Percentiles rank a stretch among this genome's conserved stretches.
Conservation (phyloP, 148 eudicot species). For the Amaranthus hypochondriacus region DNA sequence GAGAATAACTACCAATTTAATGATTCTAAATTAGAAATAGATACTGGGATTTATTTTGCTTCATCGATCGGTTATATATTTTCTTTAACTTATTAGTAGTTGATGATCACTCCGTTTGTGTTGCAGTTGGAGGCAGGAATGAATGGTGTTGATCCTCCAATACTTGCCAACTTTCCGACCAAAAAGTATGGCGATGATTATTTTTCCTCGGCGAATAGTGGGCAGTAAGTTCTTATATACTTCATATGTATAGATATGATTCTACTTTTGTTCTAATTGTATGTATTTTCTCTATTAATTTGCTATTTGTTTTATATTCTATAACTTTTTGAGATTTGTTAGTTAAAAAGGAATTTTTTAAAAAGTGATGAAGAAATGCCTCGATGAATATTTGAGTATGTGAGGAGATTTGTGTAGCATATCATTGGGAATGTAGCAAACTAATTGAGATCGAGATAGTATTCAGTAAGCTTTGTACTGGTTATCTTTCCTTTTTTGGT, state of each 20-base stretch:
- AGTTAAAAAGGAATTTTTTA: too few relatives aligned
- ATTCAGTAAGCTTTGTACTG: too few relatives aligned
- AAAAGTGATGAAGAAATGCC: too few relatives aligned
- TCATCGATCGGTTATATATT: neutral
- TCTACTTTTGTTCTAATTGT: neutral
- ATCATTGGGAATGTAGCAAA: too few relatives aligned
- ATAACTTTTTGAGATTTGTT: too few relatives aligned
- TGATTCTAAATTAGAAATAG: too few relatives aligned
- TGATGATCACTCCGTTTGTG: neutral
- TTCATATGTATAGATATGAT: neutral
- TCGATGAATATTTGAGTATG: too few relatives aligned
- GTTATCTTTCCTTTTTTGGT: too few relatives aligned
- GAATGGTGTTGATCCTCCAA: conserved; percentile 66
- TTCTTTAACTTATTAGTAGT: neutral
- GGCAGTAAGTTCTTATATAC: conserved; percentile 56
- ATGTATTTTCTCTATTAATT: neutral
- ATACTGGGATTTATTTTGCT: neutral
- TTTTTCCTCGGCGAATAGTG: conserved; percentile 52
- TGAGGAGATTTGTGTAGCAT: too few relatives aligned
- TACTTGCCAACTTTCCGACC: conserved; percentile 65
- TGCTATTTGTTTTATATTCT: neutral
- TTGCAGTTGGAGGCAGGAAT: conserved; percentile 75
- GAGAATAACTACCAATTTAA: too few relatives aligned
- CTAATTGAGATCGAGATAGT: too few relatives aligned
- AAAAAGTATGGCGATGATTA: conserved; percentile 64